Base-by-base conservation (phyloP, 768 basidiomycete genomes). In the Myochromella boudieri region DNA sequence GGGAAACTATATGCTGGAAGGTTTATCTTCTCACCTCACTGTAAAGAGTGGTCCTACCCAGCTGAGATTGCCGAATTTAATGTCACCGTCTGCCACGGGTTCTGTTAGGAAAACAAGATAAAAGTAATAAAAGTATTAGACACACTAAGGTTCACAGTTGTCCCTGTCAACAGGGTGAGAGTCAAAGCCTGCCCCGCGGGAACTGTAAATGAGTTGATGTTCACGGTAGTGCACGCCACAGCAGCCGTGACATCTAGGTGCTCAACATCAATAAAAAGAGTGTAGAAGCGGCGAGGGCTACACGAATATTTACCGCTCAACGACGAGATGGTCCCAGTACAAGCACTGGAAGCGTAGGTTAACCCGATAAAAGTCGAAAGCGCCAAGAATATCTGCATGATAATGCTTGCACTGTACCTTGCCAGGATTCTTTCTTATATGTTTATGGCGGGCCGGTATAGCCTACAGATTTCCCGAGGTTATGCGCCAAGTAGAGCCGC, bases 71-170 rank as follows among this genome's bases (percentile, higher is more conserved):
- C 74, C 81, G 57, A 87, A 85, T 18, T 60, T 53, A 36, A 86
- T 70, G 25, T 85, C 74, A 14, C 84, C 84, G 50, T 70, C 80
- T 84, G 24, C 9, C 28, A 49, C 17, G n/a, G 31, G 22, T 33
- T 17, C 21, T 10, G 44, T 42, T 38, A 46, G n/a, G 6, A 27
- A 18, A 40, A 25, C 33, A 26, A 18, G 29, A 27, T 38, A 21
- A 37, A 43, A n/a, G n/a, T n/a, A n/a, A n/a, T n/a, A 24, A 31
- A 5, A 3, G 14, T 31, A 37, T 28, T n/a, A 22, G 39, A 22
- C 78, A 57, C 53, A 82, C 82, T 61, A 63, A 85, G 62, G 39
- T 77, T 83, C 49, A 86, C 84, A 3, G 71, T 81, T 1, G 81
- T 75, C 4, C 77, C 77, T 20, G 61, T 54, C 31, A 67, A 48